Conservation (phyloP, 2,329 filamentous ascomycete genomes). For the Aspergillus versicolor region DNA sequence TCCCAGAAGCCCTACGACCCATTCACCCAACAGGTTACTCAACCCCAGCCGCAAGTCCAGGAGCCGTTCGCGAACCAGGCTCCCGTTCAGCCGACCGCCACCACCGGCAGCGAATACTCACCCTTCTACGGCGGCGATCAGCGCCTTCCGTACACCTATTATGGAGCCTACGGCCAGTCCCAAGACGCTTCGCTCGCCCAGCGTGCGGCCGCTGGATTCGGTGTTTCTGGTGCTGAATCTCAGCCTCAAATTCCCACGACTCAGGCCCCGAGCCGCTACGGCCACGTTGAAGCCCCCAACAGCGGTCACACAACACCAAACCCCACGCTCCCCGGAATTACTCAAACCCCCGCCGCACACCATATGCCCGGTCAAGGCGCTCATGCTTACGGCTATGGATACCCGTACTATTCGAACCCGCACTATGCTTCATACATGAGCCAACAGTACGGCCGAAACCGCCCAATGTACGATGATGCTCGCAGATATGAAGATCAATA, state of each 20-base stretch:
- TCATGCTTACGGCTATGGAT: slow-evolving; percentile 59
- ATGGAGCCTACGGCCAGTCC: slow-evolving; percentile 62
- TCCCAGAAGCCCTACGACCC: slow-evolving; percentile 83
- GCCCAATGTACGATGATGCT: slow-evolving; percentile 51
- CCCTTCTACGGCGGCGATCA: slow-evolving; percentile 81
- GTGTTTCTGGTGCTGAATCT: slow-evolving; percentile 59
- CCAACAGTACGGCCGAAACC: slow-evolving; percentile 48
- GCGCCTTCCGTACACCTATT: slow-evolving; percentile 75
- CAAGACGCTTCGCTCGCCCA: slow-evolving; percentile 72
- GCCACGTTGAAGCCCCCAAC: slow-evolving; percentile 69
- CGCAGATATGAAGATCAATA: slow-evolving; percentile 50
- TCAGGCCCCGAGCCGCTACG: slow-evolving; percentile 75
- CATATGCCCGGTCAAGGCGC: slow-evolving; percentile 53
- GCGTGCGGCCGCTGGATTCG: slow-evolving; percentile 76
- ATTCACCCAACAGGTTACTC: slow-evolving; percentile 72
- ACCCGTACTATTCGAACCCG: slow-evolving; percentile 60
- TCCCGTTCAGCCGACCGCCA: slow-evolving; percentile 59
- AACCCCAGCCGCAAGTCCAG: slow-evolving; percentile 63
- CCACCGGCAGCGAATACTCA: slow-evolving; percentile 70
- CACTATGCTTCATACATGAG: slow-evolving; percentile 65
- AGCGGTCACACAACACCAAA: slow-evolving; percentile 91
- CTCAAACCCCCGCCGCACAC: slow-evolving; percentile 55
- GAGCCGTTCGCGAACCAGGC: slow-evolving; percentile 55
- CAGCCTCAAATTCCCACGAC: slow-evolving; percentile 59
- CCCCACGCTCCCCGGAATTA: slow-evolving; percentile 62